A percentile compares a stretch with the other conserved stretches of the same genome.
These are phyloP conservation scores for Psidium guajava DNA, from an alignment of 345 rosid genomes.

Conservation along the genomic window DNA sequence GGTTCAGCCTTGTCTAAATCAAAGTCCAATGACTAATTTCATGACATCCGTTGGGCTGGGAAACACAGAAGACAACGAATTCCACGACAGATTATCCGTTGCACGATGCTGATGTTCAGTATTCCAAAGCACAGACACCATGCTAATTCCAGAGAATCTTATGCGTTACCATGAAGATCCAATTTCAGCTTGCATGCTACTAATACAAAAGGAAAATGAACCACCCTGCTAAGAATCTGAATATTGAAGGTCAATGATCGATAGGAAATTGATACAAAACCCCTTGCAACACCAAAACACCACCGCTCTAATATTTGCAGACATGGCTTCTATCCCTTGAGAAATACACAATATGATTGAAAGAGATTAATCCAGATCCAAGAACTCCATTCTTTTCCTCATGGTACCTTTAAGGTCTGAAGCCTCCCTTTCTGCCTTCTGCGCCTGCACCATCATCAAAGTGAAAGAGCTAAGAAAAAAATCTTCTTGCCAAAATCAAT, in stretches of 20 bases:
- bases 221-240: neutral
- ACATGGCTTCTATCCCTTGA: neutral
- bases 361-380: conserved; percentile 60
- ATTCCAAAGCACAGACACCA: neutral
- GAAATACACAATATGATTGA: neutral
- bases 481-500: neutral
- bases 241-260: neutral
- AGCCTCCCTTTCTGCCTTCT: conserved; percentile 89
- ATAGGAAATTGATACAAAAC: neutral
- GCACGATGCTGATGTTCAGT: neutral
- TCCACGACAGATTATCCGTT: neutral
- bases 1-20: neutral
- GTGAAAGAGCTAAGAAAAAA: neutral
- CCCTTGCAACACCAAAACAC: neutral
- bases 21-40: neutral
- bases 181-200: neutral
- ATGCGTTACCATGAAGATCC: neutral
- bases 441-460: conserved; percentile 43
- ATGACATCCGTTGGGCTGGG: neutral
- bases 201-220: neutral
- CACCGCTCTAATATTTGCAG: conserved; percentile 1
- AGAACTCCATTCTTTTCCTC: conserved; percentile 99
- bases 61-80: neutral
- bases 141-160: neutral
- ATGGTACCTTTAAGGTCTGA: conserved; percentile 83